Conservation (phyloP, 805 yeast species). For the Pichia insulana region DNA sequence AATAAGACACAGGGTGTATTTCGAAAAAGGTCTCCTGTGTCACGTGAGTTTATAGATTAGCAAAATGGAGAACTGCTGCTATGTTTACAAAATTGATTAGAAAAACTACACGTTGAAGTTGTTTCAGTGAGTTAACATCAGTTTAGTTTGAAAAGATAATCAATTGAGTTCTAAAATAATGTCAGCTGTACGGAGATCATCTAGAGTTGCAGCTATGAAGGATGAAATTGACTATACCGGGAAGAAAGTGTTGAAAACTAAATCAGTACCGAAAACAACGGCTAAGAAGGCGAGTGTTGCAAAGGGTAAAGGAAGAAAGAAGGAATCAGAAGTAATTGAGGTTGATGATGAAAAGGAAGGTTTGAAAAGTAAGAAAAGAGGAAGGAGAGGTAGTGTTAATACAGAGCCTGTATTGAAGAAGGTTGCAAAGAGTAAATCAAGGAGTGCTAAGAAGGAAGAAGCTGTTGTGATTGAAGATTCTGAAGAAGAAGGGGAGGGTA, state of each 20-base stretch:
- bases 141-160: neutral
- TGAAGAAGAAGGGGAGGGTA: neutral
- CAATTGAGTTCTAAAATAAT: neutral
- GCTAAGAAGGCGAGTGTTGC: neutral
- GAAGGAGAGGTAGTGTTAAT: neutral
- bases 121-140: neutral
- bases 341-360: no score
- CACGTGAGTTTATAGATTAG: no score
- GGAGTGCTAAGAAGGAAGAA: conserved; percentile 1
- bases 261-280: neutral
- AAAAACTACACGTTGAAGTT: neutral
- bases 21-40: no score
- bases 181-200: conserved; percentile 4
- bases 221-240: conserved; percentile 2
- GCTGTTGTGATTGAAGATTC: conserved; percentile 2
- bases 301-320: neutral
- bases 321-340: no score
- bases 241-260: neutral
- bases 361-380: neutral
- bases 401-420: neutral
- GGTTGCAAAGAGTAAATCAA: neutral
- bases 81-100: neutral
- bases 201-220: conserved; percentile 5
- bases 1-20: no score
- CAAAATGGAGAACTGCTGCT: no score